A percentile compares a stretch with the other conserved stretches of the same genome.
Conservation (phyloP, 345 rosid genomes). For the Rhodomyrtus tomentosa region DNA sequence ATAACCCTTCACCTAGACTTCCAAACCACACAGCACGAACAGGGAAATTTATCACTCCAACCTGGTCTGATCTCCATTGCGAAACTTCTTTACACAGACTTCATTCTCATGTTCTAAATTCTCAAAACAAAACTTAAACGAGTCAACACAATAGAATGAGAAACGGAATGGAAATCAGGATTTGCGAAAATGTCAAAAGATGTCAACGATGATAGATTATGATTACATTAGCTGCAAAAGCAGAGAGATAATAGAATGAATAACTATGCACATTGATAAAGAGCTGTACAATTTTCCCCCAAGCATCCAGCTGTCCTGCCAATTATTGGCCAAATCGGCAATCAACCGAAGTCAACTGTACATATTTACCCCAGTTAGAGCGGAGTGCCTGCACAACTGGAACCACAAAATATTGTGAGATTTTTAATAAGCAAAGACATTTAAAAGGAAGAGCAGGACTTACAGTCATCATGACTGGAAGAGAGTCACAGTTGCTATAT, state of each 20-base stretch:
- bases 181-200: not conserved
- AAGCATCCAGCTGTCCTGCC: not conserved
- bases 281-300: not conserved
- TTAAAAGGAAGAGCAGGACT: not conserved
- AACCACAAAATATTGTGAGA: not conserved
- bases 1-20: not conserved
- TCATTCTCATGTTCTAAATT: not conserved
- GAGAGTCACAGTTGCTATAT: conserved; percentile 81
- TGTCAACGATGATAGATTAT: not conserved
- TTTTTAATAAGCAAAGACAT: not conserved
- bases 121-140: not conserved
- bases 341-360: not conserved
- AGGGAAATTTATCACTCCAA: not conserved
- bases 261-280: not conserved
- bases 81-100: not conserved
- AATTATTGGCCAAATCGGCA: not conserved
- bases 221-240: not conserved
- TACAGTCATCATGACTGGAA: conserved; percentile 55
- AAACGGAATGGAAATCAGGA: not conserved
- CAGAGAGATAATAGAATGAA: not conserved
- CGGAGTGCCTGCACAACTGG: not conserved
- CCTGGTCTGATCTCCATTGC: not conserved
- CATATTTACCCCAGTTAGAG: not conserved
- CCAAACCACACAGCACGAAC: not conserved
- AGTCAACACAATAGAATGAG: not conserved